These are phyloP conservation scores for Zelopaecilomyces penicillatus DNA, from an alignment of 2,329 filamentous ascomycete species.

Conservation along the genomic window DNA sequence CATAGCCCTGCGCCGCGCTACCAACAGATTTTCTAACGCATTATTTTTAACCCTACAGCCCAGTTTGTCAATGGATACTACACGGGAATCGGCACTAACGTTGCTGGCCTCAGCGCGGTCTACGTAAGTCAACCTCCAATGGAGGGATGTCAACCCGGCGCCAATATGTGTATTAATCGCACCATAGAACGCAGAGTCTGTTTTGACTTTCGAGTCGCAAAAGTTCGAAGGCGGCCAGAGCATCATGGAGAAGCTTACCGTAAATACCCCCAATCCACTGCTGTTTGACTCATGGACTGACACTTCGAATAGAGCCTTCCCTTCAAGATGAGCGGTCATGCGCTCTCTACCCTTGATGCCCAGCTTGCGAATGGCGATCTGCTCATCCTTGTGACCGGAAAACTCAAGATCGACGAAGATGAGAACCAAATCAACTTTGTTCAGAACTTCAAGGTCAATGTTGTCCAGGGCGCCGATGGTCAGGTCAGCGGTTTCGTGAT, in stretches of 20 bases:
- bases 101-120: conserved; percentile 38
- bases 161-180: neutral
- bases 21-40: conserved; percentile 6
- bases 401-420: conserved; percentile 44
- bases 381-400: conserved; percentile 80
- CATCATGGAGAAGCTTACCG: conserved; percentile 76
- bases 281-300: neutral
- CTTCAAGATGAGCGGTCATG: conserved; percentile 74
- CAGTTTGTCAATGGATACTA: conserved; percentile 92
- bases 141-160: neutral
- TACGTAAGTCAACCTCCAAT: conserved; percentile 56
- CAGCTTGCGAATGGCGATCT: conserved; percentile 73
- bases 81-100: conserved; percentile 29
- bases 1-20: neutral
- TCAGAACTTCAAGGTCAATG: conserved; percentile 9
- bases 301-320: conserved; percentile 53
- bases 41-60: conserved; percentile 41
- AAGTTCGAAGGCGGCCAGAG: conserved; percentile 52
- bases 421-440: conserved; percentile 10
- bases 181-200: conserved; percentile 46
- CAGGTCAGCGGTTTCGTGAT: conserved; percentile 55
- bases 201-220: conserved; percentile 83
- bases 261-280: conserved; percentile 35
- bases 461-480: conserved; percentile 5
- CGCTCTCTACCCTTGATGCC: conserved; percentile 68